phyloP scores from a whole-genome alignment of 148 eudicot species.

The Hydrangea macrophylla region DNA sequence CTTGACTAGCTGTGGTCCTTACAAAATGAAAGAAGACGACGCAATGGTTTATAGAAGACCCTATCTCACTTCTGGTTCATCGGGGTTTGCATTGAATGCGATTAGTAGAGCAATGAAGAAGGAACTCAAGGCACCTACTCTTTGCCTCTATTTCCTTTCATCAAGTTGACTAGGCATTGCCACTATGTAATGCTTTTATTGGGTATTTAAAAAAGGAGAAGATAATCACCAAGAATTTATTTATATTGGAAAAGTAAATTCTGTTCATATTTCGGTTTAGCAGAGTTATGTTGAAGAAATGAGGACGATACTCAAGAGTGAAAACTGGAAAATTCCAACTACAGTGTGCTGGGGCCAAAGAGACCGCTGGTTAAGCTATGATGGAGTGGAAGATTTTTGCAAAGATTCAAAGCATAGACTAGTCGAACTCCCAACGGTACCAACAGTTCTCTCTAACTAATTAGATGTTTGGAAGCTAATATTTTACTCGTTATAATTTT shows the following conservation, averaged over 20 bases:
- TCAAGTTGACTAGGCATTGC: neutral
- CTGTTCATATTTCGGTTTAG: slow-evolving; percentile 2
- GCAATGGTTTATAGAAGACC: slow-evolving; percentile 99
- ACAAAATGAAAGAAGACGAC: slow-evolving; percentile 95
- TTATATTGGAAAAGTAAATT: neutral
- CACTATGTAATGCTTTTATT: neutral
- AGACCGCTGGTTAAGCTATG: slow-evolving; percentile 94
- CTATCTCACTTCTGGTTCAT: slow-evolving; percentile 91
- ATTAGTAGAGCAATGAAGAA: slow-evolving; percentile 88
- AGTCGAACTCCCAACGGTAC: slow-evolving; percentile 82
- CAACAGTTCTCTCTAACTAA: neutral
- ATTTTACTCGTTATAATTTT: too few species aligned
- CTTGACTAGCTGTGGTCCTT: slow-evolving; percentile 89
- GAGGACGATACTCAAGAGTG: slow-evolving; percentile 61
- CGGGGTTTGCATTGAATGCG: slow-evolving; percentile 96
- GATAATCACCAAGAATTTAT: neutral
- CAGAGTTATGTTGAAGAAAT: slow-evolving; percentile 74
- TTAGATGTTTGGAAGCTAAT: too few species aligned
- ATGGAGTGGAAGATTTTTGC: slow-evolving; percentile 95
- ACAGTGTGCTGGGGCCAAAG: slow-evolving; percentile 95
- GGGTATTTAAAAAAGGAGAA: neutral
- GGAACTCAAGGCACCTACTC: slow-evolving; percentile 58
- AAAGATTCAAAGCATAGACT: slow-evolving; percentile 67
- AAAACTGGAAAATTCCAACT: slow-evolving; percentile 68
- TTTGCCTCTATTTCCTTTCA: neutral